Conservation (phyloP, 345 rosid genomes). For the Pistacia atlantica region DNA sequence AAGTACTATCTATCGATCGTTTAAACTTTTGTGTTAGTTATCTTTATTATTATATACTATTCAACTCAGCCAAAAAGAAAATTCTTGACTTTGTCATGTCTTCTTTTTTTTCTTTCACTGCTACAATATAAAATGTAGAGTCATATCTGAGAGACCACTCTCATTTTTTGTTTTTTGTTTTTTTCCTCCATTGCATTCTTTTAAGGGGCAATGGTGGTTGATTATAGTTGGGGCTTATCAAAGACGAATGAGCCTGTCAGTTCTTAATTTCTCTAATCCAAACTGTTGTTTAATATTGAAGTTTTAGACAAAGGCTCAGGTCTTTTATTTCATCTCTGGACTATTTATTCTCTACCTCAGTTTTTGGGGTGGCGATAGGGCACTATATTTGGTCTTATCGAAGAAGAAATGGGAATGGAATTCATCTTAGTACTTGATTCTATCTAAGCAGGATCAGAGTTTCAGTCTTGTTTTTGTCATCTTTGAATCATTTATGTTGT, state of each 20-base stretch:
- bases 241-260: too few species aligned
- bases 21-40: background rate
- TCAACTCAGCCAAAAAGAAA: background rate
- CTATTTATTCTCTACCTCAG: too few species aligned
- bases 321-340: too few species aligned
- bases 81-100: background rate
- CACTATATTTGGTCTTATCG: background rate
- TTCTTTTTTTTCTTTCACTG: background rate
- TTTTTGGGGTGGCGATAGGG: too few species aligned
- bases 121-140: background rate
- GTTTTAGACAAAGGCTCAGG: too few species aligned
- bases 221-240: too few species aligned
- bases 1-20: too few species aligned
- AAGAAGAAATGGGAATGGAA: background rate
- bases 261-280: too few species aligned
- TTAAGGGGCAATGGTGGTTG: too few species aligned
- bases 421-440: background rate
- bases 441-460: background rate
- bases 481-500: background rate
- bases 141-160: background rate
- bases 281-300: too few species aligned
- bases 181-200: background rate
- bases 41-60: too few species aligned
- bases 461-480: background rate
- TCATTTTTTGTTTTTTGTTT: background rate